Percentiles rank a stretch among this genome's conserved stretches.
These are phyloP conservation scores for Rutstroemia sydowiana DNA, from an alignment of 2,329 filamentous ascomycete species.

Conservation along the genomic window DNA sequence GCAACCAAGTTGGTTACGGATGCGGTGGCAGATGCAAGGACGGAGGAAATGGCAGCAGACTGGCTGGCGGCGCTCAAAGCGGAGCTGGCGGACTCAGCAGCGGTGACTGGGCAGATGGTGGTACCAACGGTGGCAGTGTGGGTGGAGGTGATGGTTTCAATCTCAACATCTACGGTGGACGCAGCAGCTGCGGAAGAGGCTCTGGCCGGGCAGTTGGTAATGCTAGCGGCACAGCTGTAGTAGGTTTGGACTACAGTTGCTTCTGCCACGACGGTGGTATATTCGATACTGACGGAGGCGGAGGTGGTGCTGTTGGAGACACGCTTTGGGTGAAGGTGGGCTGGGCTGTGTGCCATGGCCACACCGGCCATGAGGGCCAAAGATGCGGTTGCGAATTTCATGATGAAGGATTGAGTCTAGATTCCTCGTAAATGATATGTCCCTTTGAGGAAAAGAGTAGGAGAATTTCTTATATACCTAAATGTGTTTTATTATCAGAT, in stretches of 20 bases:
- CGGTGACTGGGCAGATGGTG: slow-evolving; percentile 43
- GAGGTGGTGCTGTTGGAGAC: slow-evolving; percentile 17
- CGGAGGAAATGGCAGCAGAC: slow-evolving; percentile 5
- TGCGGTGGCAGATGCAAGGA: no score
- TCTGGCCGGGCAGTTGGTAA: slow-evolving; percentile 34
- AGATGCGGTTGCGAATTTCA: slow-evolving; percentile 27
- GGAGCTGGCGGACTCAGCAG: slow-evolving; percentile 34
- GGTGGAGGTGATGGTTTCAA: slow-evolving; percentile 34
- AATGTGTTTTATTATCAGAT: neutral
- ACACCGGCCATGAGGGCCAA: slow-evolving; percentile 30
- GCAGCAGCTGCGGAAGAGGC: slow-evolving; percentile 19
- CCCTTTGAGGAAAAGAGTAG: neutral
- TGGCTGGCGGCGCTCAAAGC: neutral
- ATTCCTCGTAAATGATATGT: slow-evolving; percentile 10
- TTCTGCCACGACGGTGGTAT: slow-evolving; percentile 35
- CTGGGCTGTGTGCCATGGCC: slow-evolving; percentile 20
- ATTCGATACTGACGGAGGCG: neutral
- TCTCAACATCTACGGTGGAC: slow-evolving; percentile 31
- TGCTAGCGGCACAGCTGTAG: slow-evolving; percentile 33
- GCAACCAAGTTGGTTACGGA: no score
- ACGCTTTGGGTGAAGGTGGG: slow-evolving; percentile 26
- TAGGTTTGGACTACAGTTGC: slow-evolving; percentile 32
- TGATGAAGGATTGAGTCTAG: slow-evolving; percentile 14
- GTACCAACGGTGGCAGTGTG: no score
- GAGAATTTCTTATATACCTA: slow-evolving; percentile 1